Evolutionary conservation across 2,329 filamentous ascomycete genomes (phyloP).

Genomic region (Colletotrichum siamense): DNA sequence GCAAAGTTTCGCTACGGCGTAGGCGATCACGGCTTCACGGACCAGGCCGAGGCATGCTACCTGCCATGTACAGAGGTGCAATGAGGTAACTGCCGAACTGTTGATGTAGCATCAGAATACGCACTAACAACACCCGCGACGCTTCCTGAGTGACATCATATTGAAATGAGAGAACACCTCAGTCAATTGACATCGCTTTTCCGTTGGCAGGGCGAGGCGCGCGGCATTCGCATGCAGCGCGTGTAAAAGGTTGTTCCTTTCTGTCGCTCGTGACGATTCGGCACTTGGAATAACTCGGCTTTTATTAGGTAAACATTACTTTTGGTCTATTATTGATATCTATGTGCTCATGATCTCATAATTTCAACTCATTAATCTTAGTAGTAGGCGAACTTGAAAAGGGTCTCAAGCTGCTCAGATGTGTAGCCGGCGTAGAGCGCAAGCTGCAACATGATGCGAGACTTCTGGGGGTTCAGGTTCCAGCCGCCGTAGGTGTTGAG

Average conservation of each 20-base stretch:
- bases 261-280: background rate
- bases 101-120: background rate
- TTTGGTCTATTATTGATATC: background rate
- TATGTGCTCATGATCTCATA: background rate
- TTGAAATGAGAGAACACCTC: too few species aligned
- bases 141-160: too few species aligned
- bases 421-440: constrained; percentile 27
- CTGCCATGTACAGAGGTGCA: background rate
- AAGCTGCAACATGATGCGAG: constrained; percentile 55
- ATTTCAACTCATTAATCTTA: background rate
- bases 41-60: background rate
- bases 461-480: constrained; percentile 58
- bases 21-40: background rate
- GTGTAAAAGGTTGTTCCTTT: too few species aligned
- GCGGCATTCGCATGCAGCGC: too few species aligned
- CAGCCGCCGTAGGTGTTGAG: constrained; percentile 54
- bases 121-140: too few species aligned
- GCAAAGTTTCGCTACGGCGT: background rate
- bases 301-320: background rate
- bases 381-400: constrained; percentile 17
- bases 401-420: constrained; percentile 10
- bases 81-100: background rate
- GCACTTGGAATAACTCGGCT: background rate
- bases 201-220: too few species aligned
- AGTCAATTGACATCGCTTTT: too few species aligned